These are phyloP conservation scores for Gypsophila paniculata DNA, from an alignment of 179 eudicot genomes.

Conservation along the genomic window DNA sequence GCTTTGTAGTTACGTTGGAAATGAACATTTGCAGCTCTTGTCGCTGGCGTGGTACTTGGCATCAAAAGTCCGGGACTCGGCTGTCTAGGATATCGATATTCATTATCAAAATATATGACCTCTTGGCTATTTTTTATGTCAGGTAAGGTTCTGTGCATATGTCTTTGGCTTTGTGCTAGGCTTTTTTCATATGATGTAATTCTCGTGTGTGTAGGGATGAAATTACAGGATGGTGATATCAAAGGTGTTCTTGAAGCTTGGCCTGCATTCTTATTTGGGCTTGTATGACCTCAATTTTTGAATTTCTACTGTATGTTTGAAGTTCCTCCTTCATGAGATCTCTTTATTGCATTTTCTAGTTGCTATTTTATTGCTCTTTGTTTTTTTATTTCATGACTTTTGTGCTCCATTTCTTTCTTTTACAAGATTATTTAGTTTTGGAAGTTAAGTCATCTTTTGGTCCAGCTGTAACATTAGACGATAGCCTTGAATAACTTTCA, in stretches of 20 bases:
- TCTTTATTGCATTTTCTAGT: neutral
- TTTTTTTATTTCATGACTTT: neutral
- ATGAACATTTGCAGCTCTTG: constrained; percentile 34
- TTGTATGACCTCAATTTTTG: constrained; percentile 38
- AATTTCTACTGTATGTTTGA: constrained; percentile 32
- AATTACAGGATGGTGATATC: constrained; percentile 38
- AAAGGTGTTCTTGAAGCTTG: constrained; percentile 37
- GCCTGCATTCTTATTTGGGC: constrained; percentile 42
- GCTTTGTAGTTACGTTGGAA: constrained; percentile 3
- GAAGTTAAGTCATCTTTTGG: neutral
- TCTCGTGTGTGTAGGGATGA: constrained; percentile 30
- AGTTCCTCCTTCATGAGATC: constrained; percentile 25
- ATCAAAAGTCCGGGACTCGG: constrained; percentile 36
- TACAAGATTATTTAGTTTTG: too few species aligned
- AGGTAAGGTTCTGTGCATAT: constrained; percentile 21
- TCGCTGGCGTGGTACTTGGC: constrained; percentile 39
- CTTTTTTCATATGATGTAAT: constrained; percentile 5
- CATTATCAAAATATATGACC: constrained; percentile 38
- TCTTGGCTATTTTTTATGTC: constrained; percentile 41
- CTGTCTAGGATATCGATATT: constrained; percentile 36
- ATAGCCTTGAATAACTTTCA: neutral
- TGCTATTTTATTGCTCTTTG: constrained; percentile 2
- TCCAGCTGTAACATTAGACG: neutral
- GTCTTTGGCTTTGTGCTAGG: constrained; percentile 16
- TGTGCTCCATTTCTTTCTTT: neutral